phyloP scores from a whole-genome alignment of 1,284 basidiomycete species.

The Tranzscheliella williamsii region DNA sequence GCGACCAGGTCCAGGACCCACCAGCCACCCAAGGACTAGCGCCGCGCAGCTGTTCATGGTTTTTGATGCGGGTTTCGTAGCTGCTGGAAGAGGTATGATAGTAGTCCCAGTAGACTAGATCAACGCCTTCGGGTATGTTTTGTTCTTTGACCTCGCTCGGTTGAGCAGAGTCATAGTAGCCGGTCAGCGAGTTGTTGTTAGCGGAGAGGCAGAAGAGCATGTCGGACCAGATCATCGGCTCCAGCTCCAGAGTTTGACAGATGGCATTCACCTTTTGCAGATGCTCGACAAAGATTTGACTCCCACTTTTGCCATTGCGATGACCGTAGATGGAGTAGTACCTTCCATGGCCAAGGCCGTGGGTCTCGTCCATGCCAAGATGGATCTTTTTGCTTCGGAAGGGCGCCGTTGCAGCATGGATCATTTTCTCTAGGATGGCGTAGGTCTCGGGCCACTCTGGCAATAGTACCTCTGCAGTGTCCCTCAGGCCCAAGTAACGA shows the following conservation, averaged over 20 bases:
- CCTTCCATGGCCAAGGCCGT: conserved; percentile 60
- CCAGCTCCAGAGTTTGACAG: conserved; percentile 40
- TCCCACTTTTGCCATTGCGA: conserved; percentile 56
- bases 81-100: conserved; percentile 53
- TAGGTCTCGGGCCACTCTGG: conserved; percentile 59
- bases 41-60: conserved; percentile 55
- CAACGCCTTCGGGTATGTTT: conserved; percentile 53
- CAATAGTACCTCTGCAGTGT: conserved; percentile 61
- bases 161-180: conserved; percentile 57
- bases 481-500: conserved; percentile 55
- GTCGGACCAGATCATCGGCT: conserved; percentile 62
- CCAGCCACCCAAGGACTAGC: conserved; percentile 60
- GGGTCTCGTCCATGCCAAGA: conserved; percentile 52
- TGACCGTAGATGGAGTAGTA: conserved; percentile 59
- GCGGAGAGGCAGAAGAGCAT: conserved; percentile 62
- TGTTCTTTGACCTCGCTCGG: conserved; percentile 22
- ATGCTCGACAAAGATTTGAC: conserved; percentile 44
- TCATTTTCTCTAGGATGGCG: conserved; percentile 58
- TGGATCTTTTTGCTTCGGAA: conserved; percentile 58
- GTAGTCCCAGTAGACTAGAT: conserved; percentile 58
- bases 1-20: conserved; percentile 62
- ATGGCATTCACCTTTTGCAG: conserved; percentile 59
- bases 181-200: conserved; percentile 59
- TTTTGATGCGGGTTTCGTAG: conserved; percentile 58
- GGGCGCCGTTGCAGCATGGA: conserved; percentile 49